Base-by-base conservation (phyloP, 148 eudicot genomes). In the Persicaria tinctoria region DNA sequence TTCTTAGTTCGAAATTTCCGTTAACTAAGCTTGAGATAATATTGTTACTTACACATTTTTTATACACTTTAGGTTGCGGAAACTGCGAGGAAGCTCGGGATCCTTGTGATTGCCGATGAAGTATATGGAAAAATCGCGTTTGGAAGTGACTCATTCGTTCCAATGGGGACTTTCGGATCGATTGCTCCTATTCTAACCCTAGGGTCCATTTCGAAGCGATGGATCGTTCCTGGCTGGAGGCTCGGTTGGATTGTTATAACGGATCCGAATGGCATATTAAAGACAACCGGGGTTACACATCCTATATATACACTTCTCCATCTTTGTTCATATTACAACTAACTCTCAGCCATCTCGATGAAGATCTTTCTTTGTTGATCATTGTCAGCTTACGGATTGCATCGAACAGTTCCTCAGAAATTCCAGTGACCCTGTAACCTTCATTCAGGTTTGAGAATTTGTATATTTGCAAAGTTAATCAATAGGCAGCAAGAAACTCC, bases 211-310 rank as follows among this genome's bases (percentile, higher is more conserved):
- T 92, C 97, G 16, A 92, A 92, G 78, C 79, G 96, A 79, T 93
- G 97, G 97, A 77, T 92, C 45, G 79, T 92, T 79, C 97, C 97
- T 46, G 93, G 97, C 17, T 92, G 95, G 97, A 85, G 96, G 12
- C 63, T 89, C 76, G 97, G 97, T 78, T 93, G 97, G 97, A 79
- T 93, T 46, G 96, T 78, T 1, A 76, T 79, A 45, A 83, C 51
- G 13, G 96, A 93, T 75, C 88, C 89, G 3, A 86, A 79, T 44
- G 90, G 84, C 79, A 57, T 82, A 77, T 81, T 93, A 75, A 78
- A 84, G n/a, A 83, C 79, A 79, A 72, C 79, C 32, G 87, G 93
- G 91, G 97, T 92, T 46, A 66, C 5, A 66, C 14, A 12, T 44
- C 70, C 44, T 63, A 32, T 16, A 63, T 8, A 32, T 32, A 32